These are phyloP conservation scores for Phialemonium atrogriseum DNA, from an alignment of 2,329 filamentous ascomycete species.

Conservation along the genomic window DNA sequence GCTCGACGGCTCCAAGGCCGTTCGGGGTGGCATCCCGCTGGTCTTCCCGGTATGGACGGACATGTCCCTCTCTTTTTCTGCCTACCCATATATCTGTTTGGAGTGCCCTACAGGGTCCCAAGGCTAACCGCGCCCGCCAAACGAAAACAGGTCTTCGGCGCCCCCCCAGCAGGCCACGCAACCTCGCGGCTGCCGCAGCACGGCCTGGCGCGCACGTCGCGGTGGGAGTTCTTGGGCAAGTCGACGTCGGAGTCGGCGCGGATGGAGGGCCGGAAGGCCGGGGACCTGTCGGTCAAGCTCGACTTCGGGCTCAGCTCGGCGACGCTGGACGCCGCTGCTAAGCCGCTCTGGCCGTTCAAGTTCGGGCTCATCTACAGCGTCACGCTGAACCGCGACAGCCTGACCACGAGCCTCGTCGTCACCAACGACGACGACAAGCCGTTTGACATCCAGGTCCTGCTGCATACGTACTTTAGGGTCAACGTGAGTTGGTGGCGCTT, in stretches of 20 bases:
- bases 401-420: slow-evolving; percentile 77
- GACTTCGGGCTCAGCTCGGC: slow-evolving; percentile 83
- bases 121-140: background rate
- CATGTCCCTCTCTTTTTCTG: no score
- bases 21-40: slow-evolving; percentile 83
- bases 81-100: slow-evolving; percentile 8
- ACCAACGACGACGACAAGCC: slow-evolving; percentile 76
- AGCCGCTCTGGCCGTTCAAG: slow-evolving; percentile 71
- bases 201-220: slow-evolving; percentile 82
- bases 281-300: slow-evolving; percentile 71
- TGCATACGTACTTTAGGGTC: slow-evolving; percentile 85
- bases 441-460: slow-evolving; percentile 85
- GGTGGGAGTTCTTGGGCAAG: slow-evolving; percentile 93
- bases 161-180: slow-evolving; percentile 59
- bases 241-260: slow-evolving; percentile 56
- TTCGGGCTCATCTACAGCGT: slow-evolving; percentile 94
- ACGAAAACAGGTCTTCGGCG: slow-evolving; percentile 67
- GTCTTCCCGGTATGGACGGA: slow-evolving; percentile 90
- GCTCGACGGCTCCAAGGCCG: slow-evolving; percentile 80
- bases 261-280: slow-evolving; percentile 2
- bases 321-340: slow-evolving; percentile 60
- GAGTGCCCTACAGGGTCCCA: no score
- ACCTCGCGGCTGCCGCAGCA: slow-evolving; percentile 80
- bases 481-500: slow-evolving; percentile 45
- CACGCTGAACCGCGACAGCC: slow-evolving; percentile 63